Conservation (phyloP, 2,329 filamentous ascomycete genomes). For the Botrytis tulipae region DNA sequence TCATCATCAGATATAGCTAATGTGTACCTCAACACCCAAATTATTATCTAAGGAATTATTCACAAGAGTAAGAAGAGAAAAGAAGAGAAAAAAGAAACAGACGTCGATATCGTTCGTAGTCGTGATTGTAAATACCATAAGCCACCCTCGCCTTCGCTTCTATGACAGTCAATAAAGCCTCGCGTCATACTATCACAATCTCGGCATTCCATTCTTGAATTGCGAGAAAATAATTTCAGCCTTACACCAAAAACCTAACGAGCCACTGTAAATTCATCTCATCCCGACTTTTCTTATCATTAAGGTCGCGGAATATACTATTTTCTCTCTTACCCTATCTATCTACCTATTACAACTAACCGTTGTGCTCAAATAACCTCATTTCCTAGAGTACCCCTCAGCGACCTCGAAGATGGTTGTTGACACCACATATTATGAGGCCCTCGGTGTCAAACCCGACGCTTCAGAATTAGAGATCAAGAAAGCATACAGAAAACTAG, state of each 20-base stretch:
- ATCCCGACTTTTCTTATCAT: background rate
- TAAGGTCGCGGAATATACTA: background rate
- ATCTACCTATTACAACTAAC: background rate
- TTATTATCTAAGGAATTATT: background rate
- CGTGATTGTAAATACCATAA: background rate
- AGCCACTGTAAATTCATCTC: background rate
- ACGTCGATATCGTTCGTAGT: background rate
- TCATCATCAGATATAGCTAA: background rate
- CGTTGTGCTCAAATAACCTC: background rate
- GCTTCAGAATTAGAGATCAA: slow-evolving; percentile 93
- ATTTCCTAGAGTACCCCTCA: background rate
- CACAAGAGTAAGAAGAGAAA: background rate
- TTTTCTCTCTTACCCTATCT: background rate
- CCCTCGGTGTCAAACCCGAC: slow-evolving; percentile 77
- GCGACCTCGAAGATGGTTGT: slow-evolving; percentile 33
- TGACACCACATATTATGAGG: slow-evolving; percentile 54
- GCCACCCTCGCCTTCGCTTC: slow-evolving; percentile 1
- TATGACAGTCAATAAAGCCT: slow-evolving; percentile 8
- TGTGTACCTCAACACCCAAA: background rate
- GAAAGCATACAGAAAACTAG: slow-evolving; percentile 92
- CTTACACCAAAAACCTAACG: background rate
- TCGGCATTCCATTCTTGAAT: slow-evolving; percentile 14
- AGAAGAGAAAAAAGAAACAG: background rate
- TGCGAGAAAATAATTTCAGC: slow-evolving; percentile 14
- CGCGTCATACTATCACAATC: slow-evolving; percentile 20